These are phyloP conservation scores for Yamadazyma epiphylla DNA, from an alignment of 1,139 yeast species.

Conservation along the genomic window DNA sequence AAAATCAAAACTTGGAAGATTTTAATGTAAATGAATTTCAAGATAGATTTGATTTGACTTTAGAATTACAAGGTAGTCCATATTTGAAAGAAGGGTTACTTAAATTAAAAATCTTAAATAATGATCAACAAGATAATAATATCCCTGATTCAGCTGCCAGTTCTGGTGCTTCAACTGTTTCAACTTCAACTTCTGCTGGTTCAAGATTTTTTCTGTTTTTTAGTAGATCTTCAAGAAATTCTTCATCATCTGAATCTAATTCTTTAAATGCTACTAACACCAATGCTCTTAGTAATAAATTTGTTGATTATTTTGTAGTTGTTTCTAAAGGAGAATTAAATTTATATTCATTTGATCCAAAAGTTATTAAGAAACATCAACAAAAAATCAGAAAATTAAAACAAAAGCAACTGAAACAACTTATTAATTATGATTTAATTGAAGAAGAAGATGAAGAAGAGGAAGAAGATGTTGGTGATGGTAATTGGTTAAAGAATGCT, in stretches of 20 bases:
- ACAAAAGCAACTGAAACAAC: conserved; percentile 18
- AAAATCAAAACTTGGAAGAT: conserved; percentile 24
- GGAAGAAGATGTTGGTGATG: conserved; percentile 50
- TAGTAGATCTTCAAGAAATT: conserved; percentile 10
- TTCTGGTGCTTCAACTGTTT: conserved; percentile 23
- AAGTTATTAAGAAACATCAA: conserved; percentile 39
- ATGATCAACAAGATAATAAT: conserved; percentile 35
- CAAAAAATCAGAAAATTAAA: conserved; percentile 27
- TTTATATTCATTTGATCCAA: conserved; percentile 50
- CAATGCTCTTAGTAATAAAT: conserved; percentile 20
- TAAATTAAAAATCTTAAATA: conserved; percentile 44
- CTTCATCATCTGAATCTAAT: conserved; percentile 3
- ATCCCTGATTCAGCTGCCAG: conserved; percentile 15
- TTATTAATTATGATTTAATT: conserved; percentile 10
- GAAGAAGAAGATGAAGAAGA: conserved; percentile 16
- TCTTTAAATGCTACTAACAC: conserved; percentile 2
- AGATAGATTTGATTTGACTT: conserved; percentile 53
- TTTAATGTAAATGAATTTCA: conserved; percentile 42
- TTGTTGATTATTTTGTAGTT: conserved; percentile 50
- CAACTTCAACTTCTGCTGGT: conserved; percentile 14
- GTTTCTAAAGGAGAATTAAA: conserved; percentile 57
- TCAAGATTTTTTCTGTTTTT: conserved; percentile 22
- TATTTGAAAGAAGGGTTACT: conserved; percentile 77
- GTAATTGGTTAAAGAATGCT: conserved; percentile 61
- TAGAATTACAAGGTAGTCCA: conserved; percentile 71